These are phyloP conservation scores for Naganishia friedmannii DNA, from an alignment of 768 basidiomycete genomes.

Conservation along the genomic window DNA sequence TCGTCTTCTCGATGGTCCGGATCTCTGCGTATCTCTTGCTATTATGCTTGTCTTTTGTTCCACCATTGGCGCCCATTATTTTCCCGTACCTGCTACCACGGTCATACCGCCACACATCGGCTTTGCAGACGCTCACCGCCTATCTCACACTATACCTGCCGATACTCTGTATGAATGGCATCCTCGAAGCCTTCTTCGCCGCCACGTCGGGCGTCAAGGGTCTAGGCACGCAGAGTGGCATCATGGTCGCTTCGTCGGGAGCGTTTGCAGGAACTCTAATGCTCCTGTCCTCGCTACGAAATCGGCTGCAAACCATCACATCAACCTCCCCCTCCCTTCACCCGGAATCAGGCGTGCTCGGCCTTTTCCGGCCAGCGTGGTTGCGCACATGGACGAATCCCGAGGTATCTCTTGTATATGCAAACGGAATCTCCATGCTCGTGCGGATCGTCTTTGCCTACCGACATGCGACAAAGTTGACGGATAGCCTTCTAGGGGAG, in stretches of 20 bases:
- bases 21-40: conserved; percentile 66
- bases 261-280: conserved; percentile 63
- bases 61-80: conserved; percentile 68
- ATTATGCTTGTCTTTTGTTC: conserved; percentile 70
- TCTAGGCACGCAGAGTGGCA: conserved; percentile 65
- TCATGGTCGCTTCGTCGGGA: conserved; percentile 75
- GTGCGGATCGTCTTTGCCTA: conserved; percentile 44
- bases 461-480: conserved; percentile 29
- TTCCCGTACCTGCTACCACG: conserved; percentile 66
- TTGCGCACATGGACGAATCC: conserved; percentile 25
- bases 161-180: conserved; percentile 81
- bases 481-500: neutral
- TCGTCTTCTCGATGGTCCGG: conserved; percentile 60
- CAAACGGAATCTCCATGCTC: conserved; percentile 41
- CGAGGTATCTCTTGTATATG: conserved; percentile 39
- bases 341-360: neutral
- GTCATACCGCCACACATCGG: conserved; percentile 65
- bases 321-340: conserved; percentile 42
- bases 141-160: conserved; percentile 85
- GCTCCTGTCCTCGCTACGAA: conserved; percentile 54
- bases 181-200: conserved; percentile 84
- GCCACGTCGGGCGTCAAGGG: conserved; percentile 69
- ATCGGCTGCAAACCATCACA: conserved; percentile 22
- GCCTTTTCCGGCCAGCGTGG: conserved; percentile 1
- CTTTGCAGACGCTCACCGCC: conserved; percentile 68